Evolutionary conservation across 208 protist genomes (phyloP).

Genomic region (Acanthamoeba sp.): DNA sequence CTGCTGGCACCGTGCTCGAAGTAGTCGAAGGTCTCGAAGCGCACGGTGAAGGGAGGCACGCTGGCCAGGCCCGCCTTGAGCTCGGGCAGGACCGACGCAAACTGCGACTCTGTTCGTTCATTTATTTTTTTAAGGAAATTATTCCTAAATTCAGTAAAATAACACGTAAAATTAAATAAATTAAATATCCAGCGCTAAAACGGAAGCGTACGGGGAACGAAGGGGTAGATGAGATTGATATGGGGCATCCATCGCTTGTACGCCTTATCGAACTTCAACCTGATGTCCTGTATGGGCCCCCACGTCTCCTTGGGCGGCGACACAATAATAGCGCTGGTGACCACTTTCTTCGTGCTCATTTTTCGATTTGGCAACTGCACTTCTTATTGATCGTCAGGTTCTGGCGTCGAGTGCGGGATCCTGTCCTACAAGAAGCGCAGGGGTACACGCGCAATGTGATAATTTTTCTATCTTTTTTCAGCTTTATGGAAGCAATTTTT

Average conservation of each 20-base stretch:
- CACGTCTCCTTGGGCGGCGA: conserved; percentile 56
- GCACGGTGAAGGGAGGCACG: conserved; percentile 33
- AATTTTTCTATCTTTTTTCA: no score
- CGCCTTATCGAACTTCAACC: conserved; percentile 69
- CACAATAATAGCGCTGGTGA: conserved; percentile 69
- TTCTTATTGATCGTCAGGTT: no score
- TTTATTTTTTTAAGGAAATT: background rate
- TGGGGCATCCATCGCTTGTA: conserved; percentile 71
- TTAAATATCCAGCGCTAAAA: background rate
- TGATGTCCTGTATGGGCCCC: conserved; percentile 65
- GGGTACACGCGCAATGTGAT: no score
- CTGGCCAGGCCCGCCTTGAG: background rate
- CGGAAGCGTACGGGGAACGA: conserved; percentile 3
- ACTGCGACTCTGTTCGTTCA: background rate
- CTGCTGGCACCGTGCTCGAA: conserved; percentile 68
- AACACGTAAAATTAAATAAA: background rate
- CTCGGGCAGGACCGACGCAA: background rate
- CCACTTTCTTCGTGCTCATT: conserved; percentile 17
- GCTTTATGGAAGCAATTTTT: no score
- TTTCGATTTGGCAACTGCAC: background rate
- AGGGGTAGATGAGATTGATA: conserved; percentile 74
- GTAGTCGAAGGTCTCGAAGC: conserved; percentile 68
- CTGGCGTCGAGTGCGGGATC: no score
- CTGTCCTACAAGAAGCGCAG: no score
- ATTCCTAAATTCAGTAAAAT: background rate